phyloP scores from a whole-genome alignment of 164 flowering plant species.

The Vitis amurensis region DNA sequence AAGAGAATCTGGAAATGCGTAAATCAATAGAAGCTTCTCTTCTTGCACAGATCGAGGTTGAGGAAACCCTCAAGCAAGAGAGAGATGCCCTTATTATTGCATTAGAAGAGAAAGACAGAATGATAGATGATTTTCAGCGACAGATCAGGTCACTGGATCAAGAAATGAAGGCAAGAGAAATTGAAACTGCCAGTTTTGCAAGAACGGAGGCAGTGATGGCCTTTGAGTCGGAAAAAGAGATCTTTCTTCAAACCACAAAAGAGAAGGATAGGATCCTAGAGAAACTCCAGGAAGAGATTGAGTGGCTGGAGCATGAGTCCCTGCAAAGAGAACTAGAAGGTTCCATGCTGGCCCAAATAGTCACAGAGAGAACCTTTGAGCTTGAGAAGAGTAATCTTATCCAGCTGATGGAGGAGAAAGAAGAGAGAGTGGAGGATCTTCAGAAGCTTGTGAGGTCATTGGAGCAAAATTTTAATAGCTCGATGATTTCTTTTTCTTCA shows the following conservation, averaged over 20 bases:
- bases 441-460: slow-evolving; percentile 32
- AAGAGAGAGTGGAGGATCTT: slow-evolving; percentile 33
- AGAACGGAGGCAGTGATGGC: slow-evolving; percentile 4
- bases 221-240: slow-evolving; percentile 18
- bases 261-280: slow-evolving; percentile 20
- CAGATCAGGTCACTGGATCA: slow-evolving; percentile 22
- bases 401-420: slow-evolving; percentile 36
- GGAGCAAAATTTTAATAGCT: slow-evolving; percentile 38
- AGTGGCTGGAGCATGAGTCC: slow-evolving; percentile 43
- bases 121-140: slow-evolving; percentile 34
- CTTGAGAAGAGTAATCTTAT: slow-evolving; percentile 36
- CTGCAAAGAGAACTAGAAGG: slow-evolving; percentile 47
- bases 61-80: slow-evolving; percentile 43
- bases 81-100: slow-evolving; percentile 23
- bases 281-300: slow-evolving; percentile 33
- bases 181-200: slow-evolving; percentile 9
- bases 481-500: slow-evolving; percentile 28
- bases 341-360: slow-evolving; percentile 29
- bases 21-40: slow-evolving; percentile 61
- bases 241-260: slow-evolving; percentile 6
- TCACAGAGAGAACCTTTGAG: slow-evolving; percentile 35
- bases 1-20: slow-evolving; percentile 35
- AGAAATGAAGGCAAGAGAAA: slow-evolving; percentile 17
- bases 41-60: slow-evolving; percentile 50
- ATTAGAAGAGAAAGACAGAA: slow-evolving; percentile 40